Conservation (phyloP, 305 asterid species). For the Ruellia speciosa region DNA sequence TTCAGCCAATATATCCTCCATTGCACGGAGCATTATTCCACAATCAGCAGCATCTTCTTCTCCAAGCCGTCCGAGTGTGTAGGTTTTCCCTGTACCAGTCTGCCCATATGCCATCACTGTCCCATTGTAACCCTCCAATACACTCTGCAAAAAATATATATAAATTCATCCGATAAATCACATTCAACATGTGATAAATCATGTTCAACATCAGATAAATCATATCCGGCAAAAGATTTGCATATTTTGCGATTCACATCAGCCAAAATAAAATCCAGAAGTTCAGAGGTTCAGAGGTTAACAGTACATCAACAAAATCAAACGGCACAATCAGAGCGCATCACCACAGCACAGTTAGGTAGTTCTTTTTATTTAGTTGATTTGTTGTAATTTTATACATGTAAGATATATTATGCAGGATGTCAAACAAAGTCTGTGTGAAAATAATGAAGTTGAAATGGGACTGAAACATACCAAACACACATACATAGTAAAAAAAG, state of each 20-base stretch:
- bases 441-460: neutral
- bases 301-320: too few relatives aligned
- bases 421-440: neutral
- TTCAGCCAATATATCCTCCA: slow-evolving; percentile 77
- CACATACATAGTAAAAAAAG: neutral
- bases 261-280: slow-evolving; percentile 13
- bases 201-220: too few relatives aligned
- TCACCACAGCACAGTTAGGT: too few relatives aligned
- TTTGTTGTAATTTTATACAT: too few relatives aligned
- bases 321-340: too few relatives aligned
- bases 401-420: slow-evolving; percentile 5
- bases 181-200: too few relatives aligned
- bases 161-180: neutral
- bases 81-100: slow-evolving; percentile 96
- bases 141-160: slow-evolving; percentile 50
- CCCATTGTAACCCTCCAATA: slow-evolving; percentile 91
- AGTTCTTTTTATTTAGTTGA: too few relatives aligned
- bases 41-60: slow-evolving; percentile 79
- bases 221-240: too few relatives aligned
- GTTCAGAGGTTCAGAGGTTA: neutral
- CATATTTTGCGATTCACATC: too few relatives aligned
- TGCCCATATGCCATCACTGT: slow-evolving; percentile 97
- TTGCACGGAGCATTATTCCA: slow-evolving; percentile 89
- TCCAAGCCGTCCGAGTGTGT: slow-evolving; percentile 76
- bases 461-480: slow-evolving; percentile 2